Base-by-base conservation (phyloP, 2,329 filamentous ascomycete species). In the Pezicula carpinea region DNA sequence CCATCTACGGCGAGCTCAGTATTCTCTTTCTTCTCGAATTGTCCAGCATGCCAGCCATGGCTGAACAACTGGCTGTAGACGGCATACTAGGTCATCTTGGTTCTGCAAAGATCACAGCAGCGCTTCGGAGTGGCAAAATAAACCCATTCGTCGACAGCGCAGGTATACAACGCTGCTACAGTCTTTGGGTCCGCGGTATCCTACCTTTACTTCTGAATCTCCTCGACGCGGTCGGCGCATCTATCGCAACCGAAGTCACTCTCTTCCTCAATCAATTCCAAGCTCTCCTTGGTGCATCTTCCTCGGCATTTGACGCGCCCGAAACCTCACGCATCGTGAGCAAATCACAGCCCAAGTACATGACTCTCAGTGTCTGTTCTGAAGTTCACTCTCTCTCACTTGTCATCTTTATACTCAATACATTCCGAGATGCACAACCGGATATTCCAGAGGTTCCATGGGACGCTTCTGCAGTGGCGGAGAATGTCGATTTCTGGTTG, bases 1-100 rank as follows among this genome's bases (percentile, higher is more conserved):
- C 93, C 0, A 74, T 97, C 23, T 97, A 96, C 65, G 93, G 91
- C 53, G 91, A 96, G 63, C 79, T 96, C n/a, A 88, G 87, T 59
- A 77, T 96, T 34, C 76, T 91, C 21, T 95, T 97, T 66, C 76
- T 99, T 13, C 80, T 96, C 18, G 88, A 95, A 56, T 77, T 99
- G 11, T 96, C 91, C 1, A 84, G 81, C 13, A 76, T 97, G 13
- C 86, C 87, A 0, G 69, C 80, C 15, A 76, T 97, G 43, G 92
- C 93, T 3, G 92, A 97, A 64, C 87, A 93, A 53, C 82, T 99
- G 57, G 93, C 92, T 0, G 84, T 89, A 34, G 89, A 96, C 58
- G 90, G 87, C 26, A 74, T 96, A 13, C 77, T 99, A 5, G 81
- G 83, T 57, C 86, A 89, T 51, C 73, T 97, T 43, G 81, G 87